Evolutionary conservation across 371 early-diverging fungal genomes (phyloP).

Genomic region (Chytridiales sp.): DNA sequence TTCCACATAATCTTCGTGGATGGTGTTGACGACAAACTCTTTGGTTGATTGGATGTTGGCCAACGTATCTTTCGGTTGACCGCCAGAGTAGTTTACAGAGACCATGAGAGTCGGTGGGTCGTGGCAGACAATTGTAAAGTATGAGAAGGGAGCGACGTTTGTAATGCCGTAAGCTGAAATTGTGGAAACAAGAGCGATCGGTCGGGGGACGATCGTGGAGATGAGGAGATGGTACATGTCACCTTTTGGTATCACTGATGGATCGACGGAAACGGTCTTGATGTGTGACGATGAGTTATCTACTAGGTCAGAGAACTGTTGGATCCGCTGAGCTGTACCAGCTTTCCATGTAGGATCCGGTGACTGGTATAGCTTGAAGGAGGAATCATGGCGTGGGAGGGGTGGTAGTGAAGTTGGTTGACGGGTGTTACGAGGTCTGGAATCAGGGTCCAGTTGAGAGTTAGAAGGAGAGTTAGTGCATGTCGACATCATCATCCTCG

Average conservation of each 20-base stretch:
- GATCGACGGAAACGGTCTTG: too few species aligned
- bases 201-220: constrained; percentile 32
- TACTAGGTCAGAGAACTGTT: too few species aligned
- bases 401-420: too few species aligned
- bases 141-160: constrained; percentile 46
- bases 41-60: constrained; percentile 35
- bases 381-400: too few species aligned
- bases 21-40: constrained; percentile 44
- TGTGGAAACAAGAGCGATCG: constrained; percentile 44
- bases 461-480: too few species aligned
- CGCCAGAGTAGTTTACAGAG: constrained; percentile 24
- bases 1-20: constrained; percentile 40
- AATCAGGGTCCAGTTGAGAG: too few species aligned
- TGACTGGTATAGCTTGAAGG: too few species aligned
- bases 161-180: constrained; percentile 14
- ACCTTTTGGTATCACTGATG: background rate
- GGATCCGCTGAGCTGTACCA: too few species aligned
- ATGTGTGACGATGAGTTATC: too few species aligned
- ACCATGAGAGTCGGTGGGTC: constrained; percentile 44
- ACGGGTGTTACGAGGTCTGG: too few species aligned
- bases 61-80: constrained; percentile 40
- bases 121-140: constrained; percentile 40
- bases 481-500: too few species aligned
- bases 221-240: constrained; percentile 30
- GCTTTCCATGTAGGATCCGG: too few species aligned